Evolutionary conservation across 73 alveolate species (phyloP).

Genomic region (Paramecium primaurelia): DNA sequence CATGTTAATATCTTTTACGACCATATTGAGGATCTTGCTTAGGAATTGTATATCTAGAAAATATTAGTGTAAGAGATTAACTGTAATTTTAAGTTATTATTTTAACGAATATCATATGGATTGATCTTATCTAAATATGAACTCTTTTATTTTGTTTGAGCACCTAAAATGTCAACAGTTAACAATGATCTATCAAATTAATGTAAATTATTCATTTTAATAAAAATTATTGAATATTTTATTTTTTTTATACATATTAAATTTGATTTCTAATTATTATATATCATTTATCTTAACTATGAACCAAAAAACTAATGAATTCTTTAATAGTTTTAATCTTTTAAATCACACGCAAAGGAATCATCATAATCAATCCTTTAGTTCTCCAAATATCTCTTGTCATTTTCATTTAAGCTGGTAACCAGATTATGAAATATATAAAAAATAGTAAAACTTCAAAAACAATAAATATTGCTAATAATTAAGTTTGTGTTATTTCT

Average conservation of each 20-base stretch:
- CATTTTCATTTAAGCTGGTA: neutral
- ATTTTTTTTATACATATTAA: too few relatives aligned
- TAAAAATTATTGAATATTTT: neutral
- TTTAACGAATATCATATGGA: neutral
- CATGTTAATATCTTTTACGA: neutral
- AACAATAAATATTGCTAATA: conserved; percentile 52
- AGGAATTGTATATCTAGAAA: neutral
- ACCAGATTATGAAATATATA: conserved; percentile 45
- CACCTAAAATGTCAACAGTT: conserved; percentile 1
- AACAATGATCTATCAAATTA: conserved; percentile 28
- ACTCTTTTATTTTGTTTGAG: neutral
- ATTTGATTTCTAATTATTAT: neutral
- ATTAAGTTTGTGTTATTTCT: neutral
- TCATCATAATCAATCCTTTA: conserved; percentile 48
- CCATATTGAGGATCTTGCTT: neutral
- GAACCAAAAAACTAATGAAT: conserved; percentile 24
- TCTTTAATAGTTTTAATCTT: neutral
- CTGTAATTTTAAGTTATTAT: neutral
- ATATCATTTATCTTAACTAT: conserved; percentile 10
- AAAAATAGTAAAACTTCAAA: conserved; percentile 46
- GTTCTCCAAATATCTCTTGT: conserved; percentile 60
- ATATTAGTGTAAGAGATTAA: too few relatives aligned
- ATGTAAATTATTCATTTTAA: neutral
- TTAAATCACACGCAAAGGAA: conserved; percentile 43
- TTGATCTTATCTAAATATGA: neutral